Conservation (phyloP, 208 protist genomes). For the Trypanosoma melophagium region DNA sequence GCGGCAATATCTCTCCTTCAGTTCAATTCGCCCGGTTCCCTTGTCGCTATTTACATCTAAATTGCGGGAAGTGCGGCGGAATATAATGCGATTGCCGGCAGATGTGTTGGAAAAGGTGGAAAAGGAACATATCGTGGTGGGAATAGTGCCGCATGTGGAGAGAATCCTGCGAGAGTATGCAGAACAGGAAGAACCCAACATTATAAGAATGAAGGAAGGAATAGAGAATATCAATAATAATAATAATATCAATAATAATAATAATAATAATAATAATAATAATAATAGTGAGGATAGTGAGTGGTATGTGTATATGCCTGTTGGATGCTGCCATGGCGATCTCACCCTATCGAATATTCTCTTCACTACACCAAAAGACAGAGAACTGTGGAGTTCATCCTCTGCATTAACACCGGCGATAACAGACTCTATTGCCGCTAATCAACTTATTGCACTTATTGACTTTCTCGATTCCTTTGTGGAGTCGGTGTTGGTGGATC, state of each 20-base stretch:
- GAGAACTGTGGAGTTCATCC: not conserved
- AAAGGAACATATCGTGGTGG: not conserved
- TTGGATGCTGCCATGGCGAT: not conserved
- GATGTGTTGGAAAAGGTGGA: not conserved
- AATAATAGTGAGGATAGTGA: not conserved
- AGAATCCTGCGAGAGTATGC: not conserved
- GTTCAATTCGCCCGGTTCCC: not conserved
- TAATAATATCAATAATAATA: not conserved
- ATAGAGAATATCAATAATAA: not conserved
- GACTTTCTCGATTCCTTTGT: not conserved
- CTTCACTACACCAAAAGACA: not conserved
- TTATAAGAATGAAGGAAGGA: too few species aligned
- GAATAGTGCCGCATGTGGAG: slow-evolving; percentile 2
- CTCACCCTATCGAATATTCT: not conserved
- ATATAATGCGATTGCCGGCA: not conserved
- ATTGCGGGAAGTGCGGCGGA: not conserved
- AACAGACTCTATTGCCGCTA: too few species aligned
- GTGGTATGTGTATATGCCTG: not conserved
- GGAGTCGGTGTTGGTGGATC: not conserved
- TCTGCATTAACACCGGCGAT: too few species aligned
- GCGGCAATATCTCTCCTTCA: not conserved
- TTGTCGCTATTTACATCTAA: not conserved
- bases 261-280: not conserved
- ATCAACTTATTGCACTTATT: not conserved
- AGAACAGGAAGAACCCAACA: not conserved